Evolutionary conservation across 805 yeast species (phyloP), one percentile per base, ranked within the genome.

Genomic region (Kazachstania taianensis): DNA sequence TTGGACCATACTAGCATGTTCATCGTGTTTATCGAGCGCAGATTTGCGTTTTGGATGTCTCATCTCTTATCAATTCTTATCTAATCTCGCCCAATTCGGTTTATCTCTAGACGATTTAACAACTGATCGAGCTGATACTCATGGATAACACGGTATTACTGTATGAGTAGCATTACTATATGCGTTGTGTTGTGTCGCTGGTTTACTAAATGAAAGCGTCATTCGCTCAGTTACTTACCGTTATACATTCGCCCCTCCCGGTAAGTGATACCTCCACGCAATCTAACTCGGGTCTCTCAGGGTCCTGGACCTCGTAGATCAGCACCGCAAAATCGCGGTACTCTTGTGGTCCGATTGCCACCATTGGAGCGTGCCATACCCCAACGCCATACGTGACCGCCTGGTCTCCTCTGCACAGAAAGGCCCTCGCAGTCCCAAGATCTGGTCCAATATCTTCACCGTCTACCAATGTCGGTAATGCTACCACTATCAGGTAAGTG

Each of bases 321-420:
- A 86, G 62, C n/a, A 89, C 96, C 2, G 84, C 87, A 61, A 87
- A 89, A 51, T 89, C 95, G 10, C 78, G 61, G 4, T 63, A 62
- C 18, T 44, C 44, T 17, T 33, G 39, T 13, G 71, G 74, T 23
- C 77, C 79, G 7, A 85, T 56, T 2, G 84, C 89, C 16, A 89
- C 79, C 97, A 87, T 87, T 3, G 97, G 96, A 0, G 96, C 94
- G 55, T 87, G 97, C 97, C 97, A 87, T 4, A 79, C 35, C 32
- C 67, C 70, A 6, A 70, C 73, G 0, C 86, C 94, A 55, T 86
- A 86, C 0, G 96, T 87, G 4, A 87, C 85, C 0, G 94, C 82
- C 52, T 86, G 95, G 53, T 82, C 78, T 0, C 94, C 95, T 37
- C 62, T 69, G 44, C 87, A 83, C 5, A 74, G 45, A 49, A 86